These are phyloP conservation scores for Hortaea werneckii DNA, from an alignment of 2,329 filamentous ascomycete genomes.

Conservation along the genomic window DNA sequence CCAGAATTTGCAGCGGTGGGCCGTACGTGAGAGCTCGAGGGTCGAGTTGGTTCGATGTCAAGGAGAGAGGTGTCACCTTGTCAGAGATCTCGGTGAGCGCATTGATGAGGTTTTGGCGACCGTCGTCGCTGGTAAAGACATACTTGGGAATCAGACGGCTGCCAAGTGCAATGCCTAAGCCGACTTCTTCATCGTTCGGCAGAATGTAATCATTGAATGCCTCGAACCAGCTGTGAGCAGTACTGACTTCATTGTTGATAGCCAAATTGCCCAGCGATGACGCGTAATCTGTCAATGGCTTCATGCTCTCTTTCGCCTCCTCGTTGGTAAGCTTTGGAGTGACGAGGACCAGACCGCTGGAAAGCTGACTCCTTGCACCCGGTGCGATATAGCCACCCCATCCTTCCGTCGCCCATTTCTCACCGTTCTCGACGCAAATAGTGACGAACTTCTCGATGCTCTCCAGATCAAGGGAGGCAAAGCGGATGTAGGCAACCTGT, in stretches of 20 bases:
- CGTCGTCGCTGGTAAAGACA: slow-evolving; percentile 2
- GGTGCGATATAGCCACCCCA: slow-evolving; percentile 12
- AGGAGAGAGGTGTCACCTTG: not conserved
- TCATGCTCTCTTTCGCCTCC: slow-evolving; percentile 4
- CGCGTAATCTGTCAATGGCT: slow-evolving; percentile 1
- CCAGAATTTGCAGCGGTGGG: slow-evolving; percentile 9
- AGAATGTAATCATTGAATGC: slow-evolving; percentile 10
- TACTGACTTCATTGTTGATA: slow-evolving; percentile 6
- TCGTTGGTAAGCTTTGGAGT: slow-evolving; percentile 5
- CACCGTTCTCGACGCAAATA: slow-evolving; percentile 6
- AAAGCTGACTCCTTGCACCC: not conserved
- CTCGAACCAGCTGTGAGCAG: slow-evolving; percentile 6
- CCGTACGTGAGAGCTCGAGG: slow-evolving; percentile 5
- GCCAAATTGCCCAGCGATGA: slow-evolving; percentile 1
- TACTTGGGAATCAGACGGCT: slow-evolving; percentile 9
- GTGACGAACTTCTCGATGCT: slow-evolving; percentile 8
- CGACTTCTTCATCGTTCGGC: slow-evolving; percentile 12
- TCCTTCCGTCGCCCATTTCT: slow-evolving; percentile 9
- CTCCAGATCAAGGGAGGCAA: slow-evolving; percentile 3
- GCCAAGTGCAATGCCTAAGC: slow-evolving; percentile 7
- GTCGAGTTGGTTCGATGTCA: not conserved
- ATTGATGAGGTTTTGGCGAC: slow-evolving; percentile 4
- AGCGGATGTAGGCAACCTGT: slow-evolving; percentile 9
- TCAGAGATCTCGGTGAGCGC: not conserved
- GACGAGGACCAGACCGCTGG: slow-evolving; percentile 5